Percentiles rank a stretch among this genome's conserved stretches.
These are phyloP conservation scores for Penicillium capsulatum DNA, from an alignment of 2,329 filamentous ascomycete species.

Conservation along the genomic window DNA sequence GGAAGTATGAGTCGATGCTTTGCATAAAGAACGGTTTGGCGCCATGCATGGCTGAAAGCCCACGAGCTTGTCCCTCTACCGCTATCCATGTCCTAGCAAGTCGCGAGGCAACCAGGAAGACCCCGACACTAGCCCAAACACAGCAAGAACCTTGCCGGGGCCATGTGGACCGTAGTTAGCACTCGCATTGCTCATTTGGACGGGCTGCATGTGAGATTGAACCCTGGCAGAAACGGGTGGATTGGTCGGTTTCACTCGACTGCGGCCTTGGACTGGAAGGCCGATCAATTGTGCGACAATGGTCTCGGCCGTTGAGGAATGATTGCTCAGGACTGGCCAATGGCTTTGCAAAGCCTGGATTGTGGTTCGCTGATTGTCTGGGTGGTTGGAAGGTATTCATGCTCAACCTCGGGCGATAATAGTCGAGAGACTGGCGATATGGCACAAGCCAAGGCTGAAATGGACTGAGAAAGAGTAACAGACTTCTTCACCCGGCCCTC, in stretches of 20 bases:
- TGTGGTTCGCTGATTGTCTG: too few species aligned
- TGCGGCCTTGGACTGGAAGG: constrained; percentile 1
- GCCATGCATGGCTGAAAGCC: background rate
- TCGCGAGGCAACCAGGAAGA: background rate
- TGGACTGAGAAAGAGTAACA: too few species aligned
- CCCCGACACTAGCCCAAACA: constrained; percentile 1
- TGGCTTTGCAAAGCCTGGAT: too few species aligned
- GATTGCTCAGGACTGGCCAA: constrained; percentile 2
- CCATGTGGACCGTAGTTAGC: constrained; percentile 9
- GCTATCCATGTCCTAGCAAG: constrained; percentile 4
- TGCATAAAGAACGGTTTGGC: background rate
- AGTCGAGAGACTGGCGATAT: too few species aligned
- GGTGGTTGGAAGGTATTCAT: too few species aligned
- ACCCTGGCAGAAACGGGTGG: constrained; percentile 3
- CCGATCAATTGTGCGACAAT: constrained; percentile 5
- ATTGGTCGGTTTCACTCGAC: constrained; percentile 6
- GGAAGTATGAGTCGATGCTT: too few species aligned
- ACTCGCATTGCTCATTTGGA: background rate
- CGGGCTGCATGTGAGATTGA: constrained; percentile 9
- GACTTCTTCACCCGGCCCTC: too few species aligned
- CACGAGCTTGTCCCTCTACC: background rate
- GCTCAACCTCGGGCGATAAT: too few species aligned
- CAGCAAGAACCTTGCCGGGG: constrained; percentile 9
- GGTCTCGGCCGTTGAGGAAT: constrained; percentile 3
- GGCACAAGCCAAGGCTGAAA: too few species aligned